phyloP scores from a whole-genome alignment of 208 protist genomes.

The Borovskyia barvae region DNA sequence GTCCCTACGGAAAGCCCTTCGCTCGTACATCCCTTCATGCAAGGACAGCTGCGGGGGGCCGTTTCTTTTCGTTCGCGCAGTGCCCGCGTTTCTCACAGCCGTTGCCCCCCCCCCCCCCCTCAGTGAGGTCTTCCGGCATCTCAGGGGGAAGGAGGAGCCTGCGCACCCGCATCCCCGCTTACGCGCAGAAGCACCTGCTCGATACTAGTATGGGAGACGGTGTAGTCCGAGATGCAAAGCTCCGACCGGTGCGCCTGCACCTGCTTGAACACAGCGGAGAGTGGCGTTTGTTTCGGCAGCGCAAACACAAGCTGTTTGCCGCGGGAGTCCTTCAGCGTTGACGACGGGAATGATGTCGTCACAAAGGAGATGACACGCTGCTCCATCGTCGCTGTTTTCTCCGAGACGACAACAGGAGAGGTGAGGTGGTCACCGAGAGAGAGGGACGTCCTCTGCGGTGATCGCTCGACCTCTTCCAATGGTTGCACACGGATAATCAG shows the following conservation, averaged over 20 bases:
- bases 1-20: too few species aligned
- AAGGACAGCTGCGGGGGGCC: too few species aligned
- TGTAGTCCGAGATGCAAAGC: constrained; percentile 59
- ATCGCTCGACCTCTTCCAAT: background rate
- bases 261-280: constrained; percentile 32
- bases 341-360: constrained; percentile 14
- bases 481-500: constrained; percentile 35
- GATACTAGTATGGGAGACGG: constrained; percentile 46
- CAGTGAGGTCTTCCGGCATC: too few species aligned
- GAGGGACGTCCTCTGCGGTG: background rate
- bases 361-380: constrained; percentile 26
- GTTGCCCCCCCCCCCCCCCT: too few species aligned
- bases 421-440: background rate
- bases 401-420: background rate
- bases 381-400: background rate
- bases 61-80: too few species aligned
- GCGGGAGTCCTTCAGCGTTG: constrained; percentile 17
- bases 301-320: constrained; percentile 26
- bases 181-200: constrained; percentile 62
- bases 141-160: too few species aligned
- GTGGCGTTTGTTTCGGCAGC: constrained; percentile 20
- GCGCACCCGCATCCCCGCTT: constrained; percentile 20
- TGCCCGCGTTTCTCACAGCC: too few species aligned
- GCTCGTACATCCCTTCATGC: too few species aligned
- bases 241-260: constrained; percentile 28